Conservation (phyloP, 2,329 filamentous ascomycete genomes). For the Cercospora brassicicola region DNA sequence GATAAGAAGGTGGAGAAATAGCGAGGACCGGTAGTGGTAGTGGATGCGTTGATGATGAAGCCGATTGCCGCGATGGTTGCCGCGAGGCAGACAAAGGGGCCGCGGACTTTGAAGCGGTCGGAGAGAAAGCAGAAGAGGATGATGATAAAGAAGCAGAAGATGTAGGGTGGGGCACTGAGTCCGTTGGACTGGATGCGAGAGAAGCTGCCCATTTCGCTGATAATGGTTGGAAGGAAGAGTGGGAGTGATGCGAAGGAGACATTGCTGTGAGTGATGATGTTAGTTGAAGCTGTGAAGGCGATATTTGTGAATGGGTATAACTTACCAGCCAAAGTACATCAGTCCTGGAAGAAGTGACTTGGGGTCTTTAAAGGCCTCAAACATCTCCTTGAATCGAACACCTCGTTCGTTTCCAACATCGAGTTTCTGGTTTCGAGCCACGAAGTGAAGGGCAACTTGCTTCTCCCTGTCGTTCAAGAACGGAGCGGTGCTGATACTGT, state of each 20-base stretch:
- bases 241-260: slow-evolving; percentile 61
- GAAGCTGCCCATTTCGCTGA: slow-evolving; percentile 62
- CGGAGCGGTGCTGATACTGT: slow-evolving; percentile 48
- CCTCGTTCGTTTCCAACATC: slow-evolving; percentile 26
- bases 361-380: slow-evolving; percentile 27
- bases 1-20: slow-evolving; percentile 45
- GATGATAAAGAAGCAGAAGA: slow-evolving; percentile 45
- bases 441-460: slow-evolving; percentile 40
- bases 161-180: slow-evolving; percentile 45
- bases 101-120: slow-evolving; percentile 42
- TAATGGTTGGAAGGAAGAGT: slow-evolving; percentile 61
- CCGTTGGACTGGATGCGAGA: slow-evolving; percentile 41
- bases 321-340: slow-evolving; percentile 30
- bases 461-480: slow-evolving; percentile 48
- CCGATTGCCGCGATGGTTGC: slow-evolving; percentile 42
- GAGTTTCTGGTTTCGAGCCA: slow-evolving; percentile 23
- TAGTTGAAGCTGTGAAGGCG: neutral
- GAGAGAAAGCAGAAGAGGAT: slow-evolving; percentile 41
- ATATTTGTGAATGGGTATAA: neutral
- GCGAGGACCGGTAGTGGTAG: slow-evolving; percentile 36
- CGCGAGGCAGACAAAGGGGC: slow-evolving; percentile 43
- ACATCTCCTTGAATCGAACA: slow-evolving; percentile 23
- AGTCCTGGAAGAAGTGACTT: slow-evolving; percentile 25
- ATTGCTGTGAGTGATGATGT: slow-evolving; percentile 42
- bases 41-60: slow-evolving; percentile 45